Base-by-base conservation (phyloP, 2,329 filamentous ascomycete species). In the Torrubiella hemipterigena region DNA sequence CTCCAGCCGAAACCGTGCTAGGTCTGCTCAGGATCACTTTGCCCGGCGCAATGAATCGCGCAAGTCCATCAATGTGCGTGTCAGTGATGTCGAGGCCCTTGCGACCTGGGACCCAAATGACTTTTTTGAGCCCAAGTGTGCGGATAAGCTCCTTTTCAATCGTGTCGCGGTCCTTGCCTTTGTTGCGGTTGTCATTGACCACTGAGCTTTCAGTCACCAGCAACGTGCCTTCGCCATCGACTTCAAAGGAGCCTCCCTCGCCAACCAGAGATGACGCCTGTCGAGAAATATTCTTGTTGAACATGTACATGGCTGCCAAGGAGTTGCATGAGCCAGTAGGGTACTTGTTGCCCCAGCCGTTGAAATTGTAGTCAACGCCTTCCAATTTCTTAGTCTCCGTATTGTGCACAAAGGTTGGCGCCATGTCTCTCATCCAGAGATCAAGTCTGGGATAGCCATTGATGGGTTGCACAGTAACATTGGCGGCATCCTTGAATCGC, bases 381-480 rank as follows among this genome's bases (percentile, higher is more conserved):
- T 34, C 27, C 10, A 35, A 31, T 13, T 15, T 21, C 13, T 33
- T 27, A 6, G 10, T 2, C 10, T 16, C 26, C 3, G 31, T 26
- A 20, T 37, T 30, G 7, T 29, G 13, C 13, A 45, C 43, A 30
- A 48, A 42, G 1, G 44, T 35, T 0, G 48, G 45, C 4, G 41
- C 48, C 23, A 45, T 40, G 32, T 52, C 48, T 6, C 49, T 42
- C 25, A 48, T 39, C 49, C 49, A 52, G 10, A 52, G 35, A 10
- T 52, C 25, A 31, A 36, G 15, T 33, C 37, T 23, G 11, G 24
- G 1, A 17, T 35, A 35, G 29, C 32, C 24, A 23, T 38, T 7
- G 37, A 43, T 17, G 8, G 20, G 26, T 1, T 38, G 32, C 2
- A 41, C 12, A 5, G n/a, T 11, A n/a, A 44, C 31, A 11, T 30